A percentile compares a stretch with the other conserved stretches of the same genome.
These are phyloP conservation scores for Aspergillus cejpii DNA, from an alignment of 2,329 filamentous ascomycete genomes.

Conservation along the genomic window DNA sequence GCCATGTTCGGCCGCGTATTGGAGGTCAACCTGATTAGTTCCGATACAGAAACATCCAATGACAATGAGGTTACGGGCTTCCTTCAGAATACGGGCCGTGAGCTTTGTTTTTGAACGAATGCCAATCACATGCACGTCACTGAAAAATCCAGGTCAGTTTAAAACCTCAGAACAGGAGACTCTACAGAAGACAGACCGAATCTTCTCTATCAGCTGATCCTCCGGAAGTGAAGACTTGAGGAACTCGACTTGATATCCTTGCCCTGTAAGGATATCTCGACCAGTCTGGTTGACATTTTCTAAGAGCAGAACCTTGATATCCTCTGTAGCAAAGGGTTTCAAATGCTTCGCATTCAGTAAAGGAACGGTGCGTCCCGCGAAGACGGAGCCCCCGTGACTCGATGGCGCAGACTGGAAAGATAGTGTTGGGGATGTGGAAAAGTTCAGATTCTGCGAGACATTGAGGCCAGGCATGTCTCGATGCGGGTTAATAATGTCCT, in stretches of 20 bases:
- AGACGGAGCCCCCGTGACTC: conserved; percentile 51
- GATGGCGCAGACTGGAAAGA: conserved; percentile 68
- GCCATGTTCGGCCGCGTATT: conserved; percentile 46
- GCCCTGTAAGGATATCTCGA: conserved; percentile 67
- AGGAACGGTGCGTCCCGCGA: conserved; percentile 39
- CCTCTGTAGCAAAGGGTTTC: conserved; percentile 91
- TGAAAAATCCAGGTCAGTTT: conserved; percentile 33
- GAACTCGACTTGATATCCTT: conserved; percentile 94
- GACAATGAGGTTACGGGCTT: conserved; percentile 91
- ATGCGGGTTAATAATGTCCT: conserved; percentile 31
- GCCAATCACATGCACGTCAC: conserved; percentile 92
- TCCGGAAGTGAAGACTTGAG: conserved; percentile 85
- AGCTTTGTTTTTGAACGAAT: conserved; percentile 98
- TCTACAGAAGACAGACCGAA: conserved; percentile 54
- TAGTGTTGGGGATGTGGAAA: conserved; percentile 68
- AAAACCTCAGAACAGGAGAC: conserved; percentile 2
- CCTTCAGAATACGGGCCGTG: conserved; percentile 71
- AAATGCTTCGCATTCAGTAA: conserved; percentile 60
- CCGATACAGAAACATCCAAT: conserved; percentile 99
- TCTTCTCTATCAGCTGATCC: conserved; percentile 93
- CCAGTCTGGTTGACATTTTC: conserved; percentile 96
- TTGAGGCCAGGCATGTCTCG: conserved; percentile 33
- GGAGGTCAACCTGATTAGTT: conserved; percentile 56
- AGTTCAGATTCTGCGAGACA: conserved; percentile 55
- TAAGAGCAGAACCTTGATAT: conserved; percentile 91